Base-by-base conservation (phyloP, 306 rosid genomes). In the Dryas alaskensis region DNA sequence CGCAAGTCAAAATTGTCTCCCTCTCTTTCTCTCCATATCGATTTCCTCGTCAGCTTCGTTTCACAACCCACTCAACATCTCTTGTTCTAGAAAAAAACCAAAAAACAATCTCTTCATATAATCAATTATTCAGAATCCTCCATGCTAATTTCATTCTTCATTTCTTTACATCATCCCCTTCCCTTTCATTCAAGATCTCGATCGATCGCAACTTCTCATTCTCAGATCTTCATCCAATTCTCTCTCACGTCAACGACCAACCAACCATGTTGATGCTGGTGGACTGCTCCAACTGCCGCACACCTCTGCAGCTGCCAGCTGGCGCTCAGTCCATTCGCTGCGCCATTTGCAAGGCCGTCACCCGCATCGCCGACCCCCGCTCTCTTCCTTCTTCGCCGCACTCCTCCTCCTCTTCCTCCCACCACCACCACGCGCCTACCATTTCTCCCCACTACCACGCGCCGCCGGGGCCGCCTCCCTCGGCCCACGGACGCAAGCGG, bases 211-310 rank as follows among this genome's bases (percentile, higher is more conserved):
- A 31, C 37, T 57, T 67, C 4, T 13, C 12, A 22, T 6, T 1
- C 10, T 68, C 48, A 11, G 5, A 68, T 61, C 48, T 0, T 39
- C 66, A 31, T 49, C 8, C 75, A 57, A 44, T 70, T 58, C 63
- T 8, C 7, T 58, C 7, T n/a, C 31, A 64, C 6, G 0, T 40
- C 51, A 11, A n/a, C 53, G 9, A 8, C 6, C 11, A 8, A 5
- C 70, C 48, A 8, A 17, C 17, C 50, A 78, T 78, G 83, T 51
- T 52, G 67, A 31, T 76, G 58, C 77, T 80, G 0, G 80, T 86
- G 1, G 61, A 86, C 67, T 86, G 89, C 67, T 82, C 89, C 51
- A 8, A 52, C 76, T 86, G 90, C 76, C 71, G 27, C 11, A 79
- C 78, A 12, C 72, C 82, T 11, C 77, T 86, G 17, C 87, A 81